Evolutionary conservation across 2,329 filamentous ascomycete species (phyloP).

Genomic region (Fusarium pininemorale): DNA sequence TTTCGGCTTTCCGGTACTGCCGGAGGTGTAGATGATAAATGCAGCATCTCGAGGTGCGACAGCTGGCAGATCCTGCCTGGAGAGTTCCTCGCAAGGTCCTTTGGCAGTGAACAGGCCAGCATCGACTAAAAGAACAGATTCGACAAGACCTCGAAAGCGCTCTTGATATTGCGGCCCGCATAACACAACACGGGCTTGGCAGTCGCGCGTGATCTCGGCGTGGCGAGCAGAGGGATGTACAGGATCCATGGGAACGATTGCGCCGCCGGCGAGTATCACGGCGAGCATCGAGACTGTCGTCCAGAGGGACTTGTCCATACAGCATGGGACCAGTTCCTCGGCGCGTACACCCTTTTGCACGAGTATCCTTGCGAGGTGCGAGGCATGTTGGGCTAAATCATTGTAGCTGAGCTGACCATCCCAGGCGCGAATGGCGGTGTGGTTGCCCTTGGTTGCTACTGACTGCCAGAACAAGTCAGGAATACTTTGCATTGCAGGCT

Average conservation of each 20-base stretch:
- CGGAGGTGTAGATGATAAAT: constrained; percentile 38
- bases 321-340: constrained; percentile 22
- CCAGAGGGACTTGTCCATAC: constrained; percentile 40
- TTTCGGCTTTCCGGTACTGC: constrained; percentile 39
- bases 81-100: too few relatives aligned
- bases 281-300: constrained; percentile 38
- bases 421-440: constrained; percentile 26
- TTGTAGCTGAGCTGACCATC: constrained; percentile 31
- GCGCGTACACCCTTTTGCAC: constrained; percentile 1
- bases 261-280: constrained; percentile 38
- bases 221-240: constrained; percentile 24
- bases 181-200: constrained; percentile 6
- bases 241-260: constrained; percentile 39
- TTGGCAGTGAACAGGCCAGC: neutral
- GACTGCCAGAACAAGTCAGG: constrained; percentile 14
- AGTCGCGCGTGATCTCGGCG: constrained; percentile 3
- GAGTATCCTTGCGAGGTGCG: neutral
- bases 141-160: neutral
- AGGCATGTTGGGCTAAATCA: constrained; percentile 6
- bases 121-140: neutral
- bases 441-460: neutral
- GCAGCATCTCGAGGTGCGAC: neutral
- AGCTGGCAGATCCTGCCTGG: neutral
- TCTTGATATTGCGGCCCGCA: constrained; percentile 16
- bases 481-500: neutral